Conservation (phyloP, 2,329 filamentous ascomycete species). For the Pleomassaria siparia region DNA sequence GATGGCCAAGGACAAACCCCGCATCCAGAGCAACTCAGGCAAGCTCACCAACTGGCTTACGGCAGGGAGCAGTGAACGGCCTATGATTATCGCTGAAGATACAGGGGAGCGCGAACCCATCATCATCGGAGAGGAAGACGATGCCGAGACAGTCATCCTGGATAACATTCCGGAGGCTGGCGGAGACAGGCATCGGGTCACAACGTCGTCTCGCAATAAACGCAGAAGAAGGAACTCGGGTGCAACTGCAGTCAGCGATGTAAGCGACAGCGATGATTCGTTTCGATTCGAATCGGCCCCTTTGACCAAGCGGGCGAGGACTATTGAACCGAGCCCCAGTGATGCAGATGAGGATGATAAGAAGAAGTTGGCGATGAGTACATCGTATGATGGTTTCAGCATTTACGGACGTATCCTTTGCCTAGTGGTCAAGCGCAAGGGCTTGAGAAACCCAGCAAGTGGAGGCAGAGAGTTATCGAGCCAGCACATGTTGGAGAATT, state of each 20-base stretch:
- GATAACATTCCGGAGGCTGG: constrained; percentile 58
- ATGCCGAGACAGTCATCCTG: constrained; percentile 54
- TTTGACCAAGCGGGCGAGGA: constrained; percentile 21
- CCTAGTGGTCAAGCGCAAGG: constrained; percentile 78
- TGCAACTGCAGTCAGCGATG: constrained; percentile 19
- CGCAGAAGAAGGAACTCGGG: constrained; percentile 11
- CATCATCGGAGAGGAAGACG: constrained; percentile 59
- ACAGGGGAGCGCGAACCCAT: constrained; percentile 50
- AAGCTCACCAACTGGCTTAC: constrained; percentile 52
- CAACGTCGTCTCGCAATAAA: constrained; percentile 18
- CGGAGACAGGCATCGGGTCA: constrained; percentile 11
- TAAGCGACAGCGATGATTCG: constrained; percentile 36
- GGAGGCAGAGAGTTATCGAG: constrained; percentile 26
- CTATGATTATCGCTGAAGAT: constrained; percentile 45
- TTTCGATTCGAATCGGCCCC: constrained; percentile 29
- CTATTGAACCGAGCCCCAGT: constrained; percentile 11
- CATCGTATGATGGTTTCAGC: constrained; percentile 90
- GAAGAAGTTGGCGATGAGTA: constrained; percentile 85
- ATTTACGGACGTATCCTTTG: constrained; percentile 94
- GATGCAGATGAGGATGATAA: constrained; percentile 67
- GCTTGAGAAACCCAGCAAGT: constrained; percentile 25
- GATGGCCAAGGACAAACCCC: constrained; percentile 55
- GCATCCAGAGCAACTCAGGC: constrained; percentile 48
- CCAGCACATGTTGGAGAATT: constrained; percentile 46
- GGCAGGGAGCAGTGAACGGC: constrained; percentile 43